Conservation (phyloP, 2,329 filamentous ascomycete genomes). For the Emericellopsis cladophorae region DNA sequence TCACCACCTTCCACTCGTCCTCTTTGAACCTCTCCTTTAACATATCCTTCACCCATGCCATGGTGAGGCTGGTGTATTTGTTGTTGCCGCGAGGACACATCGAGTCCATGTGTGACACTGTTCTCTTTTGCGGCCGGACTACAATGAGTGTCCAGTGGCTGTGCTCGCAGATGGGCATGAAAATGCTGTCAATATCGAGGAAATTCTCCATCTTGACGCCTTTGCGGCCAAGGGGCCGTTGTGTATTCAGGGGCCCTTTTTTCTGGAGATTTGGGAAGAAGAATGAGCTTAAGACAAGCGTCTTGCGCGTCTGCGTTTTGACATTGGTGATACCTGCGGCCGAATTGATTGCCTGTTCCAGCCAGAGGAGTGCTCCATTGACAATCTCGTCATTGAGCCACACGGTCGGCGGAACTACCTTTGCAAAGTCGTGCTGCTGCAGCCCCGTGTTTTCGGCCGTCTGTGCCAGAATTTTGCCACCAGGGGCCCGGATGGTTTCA, state of each 20-base stretch:
- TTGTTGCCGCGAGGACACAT: constrained; percentile 30
- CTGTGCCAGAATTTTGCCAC: constrained; percentile 24
- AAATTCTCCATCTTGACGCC: constrained; percentile 49
- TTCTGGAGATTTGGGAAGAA: constrained; percentile 46
- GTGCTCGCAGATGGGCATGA: constrained; percentile 54
- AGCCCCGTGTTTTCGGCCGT: constrained; percentile 38
- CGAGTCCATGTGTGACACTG: constrained; percentile 59
- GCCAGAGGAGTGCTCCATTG: constrained; percentile 49
- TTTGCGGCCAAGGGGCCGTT: constrained; percentile 42
- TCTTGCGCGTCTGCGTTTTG: constrained; percentile 38
- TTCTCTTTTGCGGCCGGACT: constrained; percentile 46
- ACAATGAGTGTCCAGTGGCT: constrained; percentile 63
- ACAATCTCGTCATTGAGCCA: constrained; percentile 75
- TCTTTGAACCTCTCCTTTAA: constrained; percentile 38
- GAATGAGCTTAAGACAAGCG: constrained; percentile 50
- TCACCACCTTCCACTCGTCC: constrained; percentile 45
- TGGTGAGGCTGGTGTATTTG: constrained; percentile 25
- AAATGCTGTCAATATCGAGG: constrained; percentile 50
- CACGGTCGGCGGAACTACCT: constrained; percentile 37
- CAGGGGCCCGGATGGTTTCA: constrained; percentile 19
- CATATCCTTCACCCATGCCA: constrained; percentile 44
- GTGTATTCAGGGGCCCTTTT: constrained; percentile 31
- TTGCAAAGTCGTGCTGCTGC: constrained; percentile 46
- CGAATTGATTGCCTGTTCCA: constrained; percentile 47
- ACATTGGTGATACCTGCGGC: constrained; percentile 36